Evolutionary conservation across 2,329 filamentous ascomycete genomes (phyloP), one percentile per base, ranked within the genome.

Genomic region (Ophiocordyceps australis): DNA sequence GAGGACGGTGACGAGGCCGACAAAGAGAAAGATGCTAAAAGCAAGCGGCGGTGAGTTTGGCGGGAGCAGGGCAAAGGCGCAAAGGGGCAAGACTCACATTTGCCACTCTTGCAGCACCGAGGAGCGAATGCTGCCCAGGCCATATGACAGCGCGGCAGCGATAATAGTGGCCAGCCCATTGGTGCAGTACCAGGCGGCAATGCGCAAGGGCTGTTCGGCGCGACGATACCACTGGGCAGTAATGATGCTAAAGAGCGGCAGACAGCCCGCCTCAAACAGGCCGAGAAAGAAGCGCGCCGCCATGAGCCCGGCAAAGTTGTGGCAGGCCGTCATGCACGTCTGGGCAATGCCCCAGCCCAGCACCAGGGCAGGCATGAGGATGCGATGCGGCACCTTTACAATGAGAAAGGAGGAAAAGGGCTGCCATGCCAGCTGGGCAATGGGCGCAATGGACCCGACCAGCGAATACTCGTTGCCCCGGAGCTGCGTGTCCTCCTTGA

Each of bases 181-280:
- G 0, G 65, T 72, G 4, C 64, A 55, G 35, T 77, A 77, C 72
- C 72, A 78, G n/a, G 61, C 59, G 0, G 68, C 68, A 4, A 74
- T 59, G 1, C 73, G 57, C 15, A 72, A 42, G 0, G 71, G 68
- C 42, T 77, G 72, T 37, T 78, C 69, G 21, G 46, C 45, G 2
- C 52, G 43, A 2, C 53, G 39, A 35, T 64, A 62, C 47, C 57
- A 63, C 38, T 58, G 53, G 4, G 47, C 48, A 1, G 55, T 62
- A 29, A 62, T 51, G 36, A 62, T 45, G 11, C 50, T 49, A 32
- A 60, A 59, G 0, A 59, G 42, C 0, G 58, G 58, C 9, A 62
- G 41, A 23, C 56, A 68, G 0, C 59, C 64, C 0, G 62, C 63
- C 40, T 70, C 65, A 14, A 52, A 54, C 11, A 60, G 47, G 5